Base-by-base conservation (phyloP, 2,329 filamentous ascomycete genomes). In the Colletotrichum scovillei region DNA sequence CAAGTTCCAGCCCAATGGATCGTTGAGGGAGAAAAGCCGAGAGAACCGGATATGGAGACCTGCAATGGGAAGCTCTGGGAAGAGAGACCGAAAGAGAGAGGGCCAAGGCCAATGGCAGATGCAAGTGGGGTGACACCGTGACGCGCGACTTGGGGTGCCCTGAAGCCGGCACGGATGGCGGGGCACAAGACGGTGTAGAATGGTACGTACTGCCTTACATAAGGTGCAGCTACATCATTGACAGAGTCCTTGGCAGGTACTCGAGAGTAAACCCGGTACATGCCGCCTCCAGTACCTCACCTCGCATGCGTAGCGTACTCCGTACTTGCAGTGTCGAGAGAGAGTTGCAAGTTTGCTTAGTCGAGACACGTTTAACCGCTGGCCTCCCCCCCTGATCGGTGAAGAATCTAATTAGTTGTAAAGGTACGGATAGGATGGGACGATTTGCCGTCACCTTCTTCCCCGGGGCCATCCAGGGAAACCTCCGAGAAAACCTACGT, bases 181-280 rank as follows among this genome's bases (percentile, higher is more conserved):
- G 60, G 46, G 60, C 14, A 55, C n/a, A 55, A 26, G 24, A 55
- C n/a, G 22, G 12, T n/a, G 42, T 22, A 53, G 52, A 52, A 24
- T 28, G 62, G 28, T 46, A 52, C 35, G 46, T 64, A 26, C n/a
- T 22, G 9, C 19, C 42, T 49, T 64, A 55, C 46, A 46, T 64
- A 64, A 30, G n/a, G 14, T 12, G n/a, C 46, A 52, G 42, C 26
- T 12, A 26, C 62, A 64, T 64, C 30, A 64, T 64, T 16, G 49
- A 38, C 62, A 42, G 46, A 26, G 30, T 55, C 46, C 62, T 55
- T 64, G 62, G 62, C 62, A 63, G 62, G n/a, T 14, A 53, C 60
- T 52, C n/a, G 42, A 49, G 42, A 49, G 42, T 8, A 49, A 22
- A 49, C 42, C 19, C 42, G 42, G 42, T 49, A 22, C 42, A 49